Percentiles rank a stretch among this genome's conserved stretches.
Conservation (phyloP, 2,329 filamentous ascomycete genomes). For the Orbilia oligospora region DNA sequence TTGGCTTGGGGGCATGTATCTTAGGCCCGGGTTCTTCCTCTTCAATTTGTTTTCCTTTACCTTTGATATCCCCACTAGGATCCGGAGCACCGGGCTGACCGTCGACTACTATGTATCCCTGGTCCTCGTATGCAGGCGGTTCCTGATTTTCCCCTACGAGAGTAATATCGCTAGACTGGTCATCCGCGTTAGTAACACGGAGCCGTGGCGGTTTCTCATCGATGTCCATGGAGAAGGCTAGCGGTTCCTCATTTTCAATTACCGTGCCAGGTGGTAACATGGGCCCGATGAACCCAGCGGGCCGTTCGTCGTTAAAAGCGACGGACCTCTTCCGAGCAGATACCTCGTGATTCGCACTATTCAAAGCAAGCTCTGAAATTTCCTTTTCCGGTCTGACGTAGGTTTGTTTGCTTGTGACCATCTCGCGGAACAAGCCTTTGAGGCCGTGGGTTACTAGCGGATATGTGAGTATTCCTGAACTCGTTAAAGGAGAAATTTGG, state of each 20-base stretch:
- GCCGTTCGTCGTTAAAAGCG: constrained; percentile 73
- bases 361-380: constrained; percentile 83
- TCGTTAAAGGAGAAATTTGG: constrained; percentile 14
- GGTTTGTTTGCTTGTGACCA: constrained; percentile 75
- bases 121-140: constrained; percentile 58
- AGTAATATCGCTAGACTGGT: constrained; percentile 63
- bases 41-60: constrained; percentile 17
- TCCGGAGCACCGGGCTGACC: constrained; percentile 25
- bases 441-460: constrained; percentile 80
- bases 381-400: constrained; percentile 81
- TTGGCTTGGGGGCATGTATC: constrained; percentile 29
- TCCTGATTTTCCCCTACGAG: constrained; percentile 62
- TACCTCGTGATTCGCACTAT: constrained; percentile 47
- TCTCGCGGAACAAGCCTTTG: constrained; percentile 77
- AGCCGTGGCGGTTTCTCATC: constrained; percentile 53
- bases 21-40: constrained; percentile 25
- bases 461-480: constrained; percentile 60
- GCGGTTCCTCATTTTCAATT: constrained; percentile 19
- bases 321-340: constrained; percentile 49
- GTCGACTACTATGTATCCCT: constrained; percentile 53
- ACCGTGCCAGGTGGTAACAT: constrained; percentile 49
- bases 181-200: constrained; percentile 59
- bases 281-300: constrained; percentile 65
- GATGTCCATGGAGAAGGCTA: constrained; percentile 62
- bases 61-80: constrained; percentile 12